Conservation (phyloP, 192 early-diverging fungal species). For the Radiomyces spectabilis region DNA sequence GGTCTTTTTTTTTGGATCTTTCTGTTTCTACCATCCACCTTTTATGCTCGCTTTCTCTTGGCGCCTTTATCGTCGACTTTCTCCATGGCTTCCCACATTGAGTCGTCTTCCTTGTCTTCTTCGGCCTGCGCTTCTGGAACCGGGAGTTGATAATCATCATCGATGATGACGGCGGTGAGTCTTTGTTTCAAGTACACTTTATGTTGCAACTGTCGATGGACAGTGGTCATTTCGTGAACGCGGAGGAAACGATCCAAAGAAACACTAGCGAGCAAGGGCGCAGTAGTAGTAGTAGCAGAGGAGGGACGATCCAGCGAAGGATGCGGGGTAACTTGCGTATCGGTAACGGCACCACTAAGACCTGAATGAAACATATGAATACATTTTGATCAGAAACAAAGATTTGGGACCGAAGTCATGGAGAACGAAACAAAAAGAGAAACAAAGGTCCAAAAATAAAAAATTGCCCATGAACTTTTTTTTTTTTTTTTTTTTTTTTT, state of each 20-base stretch:
- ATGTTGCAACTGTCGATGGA: conserved; percentile 38
- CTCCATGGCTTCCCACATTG: conserved; percentile 56
- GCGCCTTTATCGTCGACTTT: conserved; percentile 1
- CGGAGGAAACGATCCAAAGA: conserved; percentile 73
- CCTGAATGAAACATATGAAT: conserved; percentile 6
- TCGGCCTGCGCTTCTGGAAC: conserved; percentile 10
- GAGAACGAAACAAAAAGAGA: conserved; percentile 22
- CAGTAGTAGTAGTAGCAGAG: background rate
- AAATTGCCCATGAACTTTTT: background rate
- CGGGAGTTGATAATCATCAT: conserved; percentile 34
- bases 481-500: background rate
- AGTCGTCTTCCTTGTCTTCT: conserved; percentile 47
- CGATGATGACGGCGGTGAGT: conserved; percentile 58
- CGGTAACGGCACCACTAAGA: conserved; percentile 49
- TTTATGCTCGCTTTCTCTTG: conserved; percentile 15
- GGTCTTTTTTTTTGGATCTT: too few species aligned
- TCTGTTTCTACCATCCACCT: background rate
- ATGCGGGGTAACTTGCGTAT: background rate
- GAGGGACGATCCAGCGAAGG: background rate
- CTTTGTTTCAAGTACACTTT: conserved; percentile 77
- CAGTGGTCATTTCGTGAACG: conserved; percentile 56
- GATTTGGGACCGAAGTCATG: too few species aligned
- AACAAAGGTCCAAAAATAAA: background rate
- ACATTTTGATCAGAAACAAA: too few species aligned
- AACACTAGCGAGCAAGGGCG: conserved; percentile 34